Evolutionary conservation across 2,329 filamentous ascomycete genomes (phyloP).

Genomic region (Cercospora zeae-maydis): DNA sequence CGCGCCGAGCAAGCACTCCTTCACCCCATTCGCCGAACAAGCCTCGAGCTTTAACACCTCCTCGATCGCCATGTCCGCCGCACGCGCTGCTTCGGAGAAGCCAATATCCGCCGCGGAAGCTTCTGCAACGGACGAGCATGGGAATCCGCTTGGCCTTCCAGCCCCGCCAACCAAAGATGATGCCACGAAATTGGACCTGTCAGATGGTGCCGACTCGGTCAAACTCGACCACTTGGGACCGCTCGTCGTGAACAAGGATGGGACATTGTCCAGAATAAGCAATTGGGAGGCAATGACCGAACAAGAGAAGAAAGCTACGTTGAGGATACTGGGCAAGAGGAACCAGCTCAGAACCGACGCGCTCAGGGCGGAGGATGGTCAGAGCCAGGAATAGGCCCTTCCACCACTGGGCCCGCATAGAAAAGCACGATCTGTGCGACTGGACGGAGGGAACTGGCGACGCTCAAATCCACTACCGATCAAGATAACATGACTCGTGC

Average conservation of each 20-base stretch:
- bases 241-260: constrained; percentile 70
- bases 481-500: background rate
- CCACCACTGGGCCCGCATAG: no score
- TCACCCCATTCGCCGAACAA: constrained; percentile 1
- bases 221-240: constrained; percentile 68
- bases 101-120: background rate
- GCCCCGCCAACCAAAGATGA: constrained; percentile 27
- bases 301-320: constrained; percentile 62
- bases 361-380: constrained; percentile 45
- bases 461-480: no score
- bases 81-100: background rate
- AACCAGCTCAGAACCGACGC: constrained; percentile 61
- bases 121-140: constrained; percentile 1
- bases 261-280: constrained; percentile 64
- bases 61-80: background rate
- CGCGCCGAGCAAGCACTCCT: constrained; percentile 3
- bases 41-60: background rate
- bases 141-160: constrained; percentile 23
- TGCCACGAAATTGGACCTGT: constrained; percentile 37
- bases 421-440: background rate
- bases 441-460: background rate
- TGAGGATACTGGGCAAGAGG: constrained; percentile 64
- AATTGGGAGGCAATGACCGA: constrained; percentile 73
- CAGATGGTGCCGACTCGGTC: constrained; percentile 40
- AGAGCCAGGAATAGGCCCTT: constrained; percentile 2